Percentiles rank a stretch among this genome's conserved stretches.
These are phyloP conservation scores for Wallacemonas collosoma DNA, from an alignment of 208 protist species.

Conservation along the genomic window DNA sequence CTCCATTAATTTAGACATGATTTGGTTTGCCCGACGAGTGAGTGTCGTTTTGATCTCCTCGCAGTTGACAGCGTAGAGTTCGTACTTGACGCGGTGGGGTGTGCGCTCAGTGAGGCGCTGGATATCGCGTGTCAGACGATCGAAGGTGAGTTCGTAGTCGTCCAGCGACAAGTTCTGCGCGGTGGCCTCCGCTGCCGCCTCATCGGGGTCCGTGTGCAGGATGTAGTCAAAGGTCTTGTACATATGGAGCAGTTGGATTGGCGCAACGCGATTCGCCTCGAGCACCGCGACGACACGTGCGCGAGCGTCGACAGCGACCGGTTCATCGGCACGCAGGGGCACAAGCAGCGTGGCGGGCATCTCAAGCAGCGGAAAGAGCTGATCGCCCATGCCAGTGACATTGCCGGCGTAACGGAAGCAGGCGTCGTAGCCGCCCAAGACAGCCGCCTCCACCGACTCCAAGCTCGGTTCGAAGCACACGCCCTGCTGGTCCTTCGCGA, in stretches of 20 bases:
- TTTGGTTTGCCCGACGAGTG: constrained; percentile 45
- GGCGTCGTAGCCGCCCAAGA: constrained; percentile 67
- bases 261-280: constrained; percentile 74
- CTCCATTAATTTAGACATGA: constrained; percentile 77
- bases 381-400: constrained; percentile 87
- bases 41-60: constrained; percentile 81
- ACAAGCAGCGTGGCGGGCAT: constrained; percentile 52
- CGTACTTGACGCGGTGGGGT: constrained; percentile 87
- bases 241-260: constrained; percentile 87
- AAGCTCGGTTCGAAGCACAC: constrained; percentile 75
- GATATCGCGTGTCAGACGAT: constrained; percentile 82
- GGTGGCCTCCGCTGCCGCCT: constrained; percentile 49
- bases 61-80: constrained; percentile 91
- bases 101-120: constrained; percentile 81
- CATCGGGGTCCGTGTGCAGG: constrained; percentile 52
- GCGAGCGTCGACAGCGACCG: constrained; percentile 56
- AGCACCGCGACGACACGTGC: constrained; percentile 61
- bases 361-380: constrained; percentile 91
- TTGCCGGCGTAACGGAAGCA: constrained; percentile 80
- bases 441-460: constrained; percentile 59
- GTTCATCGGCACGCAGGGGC: constrained; percentile 50
- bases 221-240: constrained; percentile 92
- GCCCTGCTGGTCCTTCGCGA: constrained; percentile 35
- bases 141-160: constrained; percentile 88
- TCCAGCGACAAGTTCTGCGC: constrained; percentile 53